These are phyloP conservation scores for Gracilariopsis chorda DNA, from an alignment of 23 red algal genomes.

Conservation along the genomic window DNA sequence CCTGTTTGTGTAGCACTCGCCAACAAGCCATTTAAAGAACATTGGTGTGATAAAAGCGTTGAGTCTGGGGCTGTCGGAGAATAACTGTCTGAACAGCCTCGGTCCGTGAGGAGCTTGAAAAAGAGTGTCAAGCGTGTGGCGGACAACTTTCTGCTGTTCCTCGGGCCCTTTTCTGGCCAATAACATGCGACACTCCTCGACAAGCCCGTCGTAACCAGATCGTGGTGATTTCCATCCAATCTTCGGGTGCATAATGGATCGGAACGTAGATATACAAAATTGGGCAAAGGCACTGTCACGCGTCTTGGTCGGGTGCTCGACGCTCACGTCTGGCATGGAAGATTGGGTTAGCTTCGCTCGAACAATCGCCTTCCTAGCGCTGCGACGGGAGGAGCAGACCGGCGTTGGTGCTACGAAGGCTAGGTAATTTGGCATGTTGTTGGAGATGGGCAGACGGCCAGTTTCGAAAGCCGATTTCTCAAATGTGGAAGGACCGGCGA, in stretches of 20 bases:
- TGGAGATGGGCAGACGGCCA: too few species aligned
- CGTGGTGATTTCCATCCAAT: conserved; percentile 41
- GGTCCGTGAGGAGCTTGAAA: conserved; percentile 49
- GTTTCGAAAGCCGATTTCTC: too few species aligned
- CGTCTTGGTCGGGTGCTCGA: neutral
- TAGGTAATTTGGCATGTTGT: neutral
- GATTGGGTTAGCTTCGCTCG: neutral
- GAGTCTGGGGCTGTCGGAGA: conserved; percentile 28
- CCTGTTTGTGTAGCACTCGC: conserved; percentile 31
- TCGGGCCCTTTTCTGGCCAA: conserved; percentile 32
- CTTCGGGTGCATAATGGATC: conserved; percentile 42
- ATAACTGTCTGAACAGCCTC: neutral
- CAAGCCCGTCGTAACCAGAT: conserved; percentile 38
- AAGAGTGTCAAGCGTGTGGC: conserved; percentile 33
- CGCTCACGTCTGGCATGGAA: neutral
- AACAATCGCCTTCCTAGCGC: neutral
- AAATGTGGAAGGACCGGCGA: too few species aligned
- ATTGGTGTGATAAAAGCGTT: conserved; percentile 66
- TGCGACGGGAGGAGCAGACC: neutral
- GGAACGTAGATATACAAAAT: conserved; percentile 35
- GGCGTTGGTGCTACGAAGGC: neutral
- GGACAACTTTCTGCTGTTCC: conserved; percentile 51
- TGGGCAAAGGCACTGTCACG: conserved; percentile 37
- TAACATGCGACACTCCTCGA: conserved; percentile 60
- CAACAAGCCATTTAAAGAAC: conserved; percentile 83